Evolutionary conservation across 2,329 filamentous ascomycete genomes (phyloP), one percentile per base, ranked within the genome.

Genomic region (Botrytis paeoniae): DNA sequence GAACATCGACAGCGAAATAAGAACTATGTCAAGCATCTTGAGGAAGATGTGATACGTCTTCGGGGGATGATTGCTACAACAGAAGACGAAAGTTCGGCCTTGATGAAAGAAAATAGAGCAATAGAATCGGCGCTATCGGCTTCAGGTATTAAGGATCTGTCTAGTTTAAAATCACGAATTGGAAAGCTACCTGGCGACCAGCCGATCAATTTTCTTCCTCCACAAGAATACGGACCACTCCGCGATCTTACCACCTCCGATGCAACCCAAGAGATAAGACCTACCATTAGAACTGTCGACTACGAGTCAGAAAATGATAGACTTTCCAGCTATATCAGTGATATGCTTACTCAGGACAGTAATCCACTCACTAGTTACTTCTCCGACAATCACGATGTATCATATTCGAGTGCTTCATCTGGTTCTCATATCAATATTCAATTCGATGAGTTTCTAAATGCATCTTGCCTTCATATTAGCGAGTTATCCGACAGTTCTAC

Each of bases 1-100:
- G 77, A 79, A 73, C 79, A 80, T 70, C 78, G 79, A 14, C 76
- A 79, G 73, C 76, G 78, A 48, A 79, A 80, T 73, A 70, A 78
- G 60, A 78, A 79, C 65, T 75, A 78, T 51, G 75, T 77, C 57
- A 79, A 79, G 62, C 73, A 77, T 51, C 73, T 80, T n/a, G 79
- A 80, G 70, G 75, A 80, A 70, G 77, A 79, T 60, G 73, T 78
- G 2, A 76, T 77, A 61, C 73, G 76, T 41, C 75, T 80, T 22
- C 77, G 79, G 4, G 76, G 77, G 25, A 75, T 76, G 75, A 79
- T 80, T 20, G 54, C 76, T 16, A 51, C 63, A 54, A 73, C 74
- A 22, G 77, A 78, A 72, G 73, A 62, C 4, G 73, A 80, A 72
- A 69, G 74, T 25, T 41, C 61, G 3, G 35, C 70, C 16, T 64